phyloP scores from a whole-genome alignment of 2,329 filamentous ascomycete genomes.

The Aureobasidium leucospermi region DNA sequence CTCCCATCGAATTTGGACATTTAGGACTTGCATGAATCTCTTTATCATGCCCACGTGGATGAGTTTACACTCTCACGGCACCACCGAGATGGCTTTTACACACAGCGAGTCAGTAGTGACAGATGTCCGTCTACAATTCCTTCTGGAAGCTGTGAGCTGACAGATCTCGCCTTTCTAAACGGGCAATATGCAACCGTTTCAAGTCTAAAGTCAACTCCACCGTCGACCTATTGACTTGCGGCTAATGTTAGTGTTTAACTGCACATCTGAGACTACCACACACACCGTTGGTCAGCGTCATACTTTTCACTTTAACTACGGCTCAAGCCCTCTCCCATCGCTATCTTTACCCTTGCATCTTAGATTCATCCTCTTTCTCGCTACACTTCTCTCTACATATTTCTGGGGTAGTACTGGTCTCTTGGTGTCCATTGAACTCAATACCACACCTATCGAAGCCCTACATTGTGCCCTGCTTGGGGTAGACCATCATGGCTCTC shows the following conservation, averaged over 20 bases:
- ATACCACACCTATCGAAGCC: not conserved
- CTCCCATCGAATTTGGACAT: not conserved
- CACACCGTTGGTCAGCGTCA: not conserved
- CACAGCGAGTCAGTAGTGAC: not conserved
- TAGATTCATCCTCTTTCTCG: not conserved
- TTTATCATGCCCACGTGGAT: not conserved
- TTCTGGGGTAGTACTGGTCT: not conserved
- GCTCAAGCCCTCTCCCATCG: not conserved
- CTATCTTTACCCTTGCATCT: not conserved
- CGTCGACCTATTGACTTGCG: not conserved
- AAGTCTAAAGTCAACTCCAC: not conserved
- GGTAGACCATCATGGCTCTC: slow-evolving; percentile 2
- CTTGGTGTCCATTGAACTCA: not conserved
- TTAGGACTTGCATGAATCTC: not conserved
- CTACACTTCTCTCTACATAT: not conserved
- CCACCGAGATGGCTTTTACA: not conserved
- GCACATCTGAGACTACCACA: not conserved
- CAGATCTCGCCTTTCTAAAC: not conserved
- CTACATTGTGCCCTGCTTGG: not conserved
- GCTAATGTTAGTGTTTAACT: not conserved
- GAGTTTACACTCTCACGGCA: not conserved
- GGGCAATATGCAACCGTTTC: slow-evolving; percentile 10
- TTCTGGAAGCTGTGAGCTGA: slow-evolving; percentile 2
- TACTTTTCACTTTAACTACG: slow-evolving; percentile 3
- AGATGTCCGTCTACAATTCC: not conserved